A percentile compares a stretch with the other conserved stretches of the same genome.
These are phyloP conservation scores for Exsudoporus frostii DNA, from an alignment of 768 basidiomycete genomes.

Conservation along the genomic window DNA sequence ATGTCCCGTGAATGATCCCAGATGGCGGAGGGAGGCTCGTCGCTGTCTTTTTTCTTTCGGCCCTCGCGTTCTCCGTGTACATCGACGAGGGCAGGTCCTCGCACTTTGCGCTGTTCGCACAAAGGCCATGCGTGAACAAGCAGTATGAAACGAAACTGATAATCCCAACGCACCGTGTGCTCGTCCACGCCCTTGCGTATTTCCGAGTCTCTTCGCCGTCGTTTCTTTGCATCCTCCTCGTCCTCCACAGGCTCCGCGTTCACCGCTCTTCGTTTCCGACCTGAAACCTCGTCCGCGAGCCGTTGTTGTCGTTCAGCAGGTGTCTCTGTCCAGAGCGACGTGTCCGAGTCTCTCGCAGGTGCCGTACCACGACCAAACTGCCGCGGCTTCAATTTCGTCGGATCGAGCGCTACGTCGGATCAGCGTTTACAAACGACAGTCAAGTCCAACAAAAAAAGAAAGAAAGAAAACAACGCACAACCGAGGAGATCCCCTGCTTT, in stretches of 20 bases:
- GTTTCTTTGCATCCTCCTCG: constrained; percentile 43
- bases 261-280: constrained; percentile 74
- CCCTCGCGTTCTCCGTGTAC: constrained; percentile 42
- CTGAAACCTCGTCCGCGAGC: constrained; percentile 91
- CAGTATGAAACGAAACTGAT: background rate
- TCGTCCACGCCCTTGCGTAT: constrained; percentile 73
- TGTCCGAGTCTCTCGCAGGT: constrained; percentile 44
- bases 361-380: constrained; percentile 69
- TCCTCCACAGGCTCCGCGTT: constrained; percentile 46
- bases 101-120: constrained; percentile 40
- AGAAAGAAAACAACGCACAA: constrained; percentile 49
- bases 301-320: constrained; percentile 89
- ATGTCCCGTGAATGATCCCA: constrained; percentile 96
- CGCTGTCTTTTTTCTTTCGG: constrained; percentile 39
- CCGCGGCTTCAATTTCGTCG: constrained; percentile 74
- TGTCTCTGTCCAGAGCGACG: constrained; percentile 94
- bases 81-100: constrained; percentile 53
- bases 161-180: constrained; percentile 57
- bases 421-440: background rate
- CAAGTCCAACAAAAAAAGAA: background rate
- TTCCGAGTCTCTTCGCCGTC: constrained; percentile 62
- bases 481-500: constrained; percentile 73
- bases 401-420: constrained; percentile 66
- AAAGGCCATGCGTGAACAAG: background rate
- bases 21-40: constrained; percentile 60